Evolutionary conservation across 768 basidiomycete species (phyloP).

Genomic region (Mycena rosella): DNA sequence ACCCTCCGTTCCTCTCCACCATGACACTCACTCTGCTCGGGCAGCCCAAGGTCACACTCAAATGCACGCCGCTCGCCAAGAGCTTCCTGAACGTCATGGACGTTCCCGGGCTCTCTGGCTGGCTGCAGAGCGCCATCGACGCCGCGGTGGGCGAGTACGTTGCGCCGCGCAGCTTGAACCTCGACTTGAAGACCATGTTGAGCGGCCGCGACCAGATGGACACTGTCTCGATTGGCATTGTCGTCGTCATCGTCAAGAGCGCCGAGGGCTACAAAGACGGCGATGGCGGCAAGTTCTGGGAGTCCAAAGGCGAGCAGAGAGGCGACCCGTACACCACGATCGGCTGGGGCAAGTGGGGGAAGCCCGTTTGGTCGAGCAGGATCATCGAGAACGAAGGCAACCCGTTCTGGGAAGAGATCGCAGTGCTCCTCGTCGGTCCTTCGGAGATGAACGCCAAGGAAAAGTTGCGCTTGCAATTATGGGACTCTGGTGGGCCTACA

Average conservation of each 20-base stretch:
- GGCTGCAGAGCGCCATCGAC: slow-evolving; percentile 77
- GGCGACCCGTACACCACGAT: slow-evolving; percentile 73
- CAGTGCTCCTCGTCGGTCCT: slow-evolving; percentile 69
- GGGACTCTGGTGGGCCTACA: slow-evolving; percentile 82
- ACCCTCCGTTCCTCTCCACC: slow-evolving; percentile 68
- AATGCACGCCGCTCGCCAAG: slow-evolving; percentile 73
- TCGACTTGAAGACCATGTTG: slow-evolving; percentile 76
- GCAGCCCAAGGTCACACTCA: slow-evolving; percentile 73
- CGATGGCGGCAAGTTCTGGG: slow-evolving; percentile 53
- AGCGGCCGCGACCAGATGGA: slow-evolving; percentile 73
- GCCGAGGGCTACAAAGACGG: slow-evolving; percentile 64
- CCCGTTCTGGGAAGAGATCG: slow-evolving; percentile 80
- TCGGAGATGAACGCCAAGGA: slow-evolving; percentile 79
- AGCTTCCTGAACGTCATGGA: slow-evolving; percentile 84
- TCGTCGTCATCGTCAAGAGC: slow-evolving; percentile 74
- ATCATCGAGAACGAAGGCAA: slow-evolving; percentile 73
- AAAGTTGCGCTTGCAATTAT: slow-evolving; percentile 71
- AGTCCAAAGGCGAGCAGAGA: slow-evolving; percentile 43
- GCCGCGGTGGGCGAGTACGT: slow-evolving; percentile 72
- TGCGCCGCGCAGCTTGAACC: slow-evolving; percentile 77
- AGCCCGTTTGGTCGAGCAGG: slow-evolving; percentile 78
- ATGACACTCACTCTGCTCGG: slow-evolving; percentile 76
- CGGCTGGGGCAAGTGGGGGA: slow-evolving; percentile 73
- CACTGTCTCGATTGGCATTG: slow-evolving; percentile 73
- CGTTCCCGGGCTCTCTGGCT: slow-evolving; percentile 75